Conservation (phyloP, 176 grass and related monocot genomes). For the Olyra latifolia region DNA sequence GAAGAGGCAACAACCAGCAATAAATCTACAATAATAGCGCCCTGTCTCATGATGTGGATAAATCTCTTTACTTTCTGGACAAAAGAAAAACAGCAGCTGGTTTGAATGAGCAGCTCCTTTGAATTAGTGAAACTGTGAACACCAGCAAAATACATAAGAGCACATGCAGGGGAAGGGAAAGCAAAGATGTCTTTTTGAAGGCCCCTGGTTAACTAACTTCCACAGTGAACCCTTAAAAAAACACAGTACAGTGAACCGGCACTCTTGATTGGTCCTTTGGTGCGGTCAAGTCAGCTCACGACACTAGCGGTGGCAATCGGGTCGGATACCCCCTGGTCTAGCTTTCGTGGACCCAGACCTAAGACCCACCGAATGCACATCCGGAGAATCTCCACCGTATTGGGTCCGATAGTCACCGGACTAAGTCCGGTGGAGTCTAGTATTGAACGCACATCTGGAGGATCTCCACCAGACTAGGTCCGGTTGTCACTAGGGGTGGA, state of each 20-base stretch:
- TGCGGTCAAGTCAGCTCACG: neutral
- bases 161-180: neutral
- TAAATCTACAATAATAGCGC: neutral
- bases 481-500: too few relatives aligned
- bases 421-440: too few relatives aligned
- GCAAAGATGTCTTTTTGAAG: too few relatives aligned
- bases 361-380: too few relatives aligned
- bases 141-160: neutral
- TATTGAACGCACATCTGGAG: too few relatives aligned
- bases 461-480: too few relatives aligned
- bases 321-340: too few relatives aligned
- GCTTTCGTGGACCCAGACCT: too few relatives aligned
- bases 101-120: neutral
- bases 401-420: too few relatives aligned
- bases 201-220: neutral
- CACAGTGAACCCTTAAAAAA: too few relatives aligned
- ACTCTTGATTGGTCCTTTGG: neutral
- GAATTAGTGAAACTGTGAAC: neutral
- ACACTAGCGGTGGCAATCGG: too few relatives aligned
- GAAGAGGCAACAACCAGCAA: neutral
- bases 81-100: neutral
- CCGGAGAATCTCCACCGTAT: too few relatives aligned
- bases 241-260: constrained; percentile 12
- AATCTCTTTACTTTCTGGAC: neutral
- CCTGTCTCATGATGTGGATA: neutral